These are phyloP conservation scores for Lolium perenne DNA, from an alignment of 176 grass and related monocot genomes.

Conservation along the genomic window DNA sequence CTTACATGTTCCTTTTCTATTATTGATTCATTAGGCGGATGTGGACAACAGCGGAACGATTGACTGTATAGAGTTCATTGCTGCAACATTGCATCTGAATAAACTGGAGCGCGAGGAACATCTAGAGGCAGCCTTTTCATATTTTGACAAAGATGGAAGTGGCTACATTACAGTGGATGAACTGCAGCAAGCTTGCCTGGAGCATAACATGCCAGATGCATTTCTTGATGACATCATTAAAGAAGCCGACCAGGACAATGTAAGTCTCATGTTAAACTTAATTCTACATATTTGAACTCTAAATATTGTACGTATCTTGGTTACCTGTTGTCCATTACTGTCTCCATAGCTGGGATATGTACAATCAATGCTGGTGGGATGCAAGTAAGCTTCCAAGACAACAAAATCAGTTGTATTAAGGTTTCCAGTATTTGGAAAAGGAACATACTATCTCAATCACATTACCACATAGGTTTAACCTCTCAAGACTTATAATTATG, in stretches of 20 bases:
- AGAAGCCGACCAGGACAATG: constrained; percentile 96
- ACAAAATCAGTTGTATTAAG: background rate
- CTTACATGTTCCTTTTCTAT: constrained; percentile 35
- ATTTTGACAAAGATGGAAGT: constrained; percentile 99
- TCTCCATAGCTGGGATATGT: constrained; percentile 9
- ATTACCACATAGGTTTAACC: background rate
- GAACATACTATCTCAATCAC: background rate
- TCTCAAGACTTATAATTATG: background rate
- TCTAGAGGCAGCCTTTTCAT: constrained; percentile 88
- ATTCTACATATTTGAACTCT: constrained; percentile 1
- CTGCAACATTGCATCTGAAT: constrained; percentile 98
- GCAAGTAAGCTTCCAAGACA: constrained; percentile 11
- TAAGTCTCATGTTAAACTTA: constrained; percentile 54
- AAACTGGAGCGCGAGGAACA: constrained; percentile 96
- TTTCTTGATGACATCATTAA: constrained; percentile 98
- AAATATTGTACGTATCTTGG: background rate
- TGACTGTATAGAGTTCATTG: constrained; percentile 98
- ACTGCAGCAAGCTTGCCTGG: constrained; percentile 89
- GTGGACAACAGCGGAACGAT: constrained; percentile 98
- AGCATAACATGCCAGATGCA: constrained; percentile 97
- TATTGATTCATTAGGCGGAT: constrained; percentile 71
- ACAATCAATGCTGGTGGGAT: constrained; percentile 21
- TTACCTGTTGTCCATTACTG: background rate
- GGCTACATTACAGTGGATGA: constrained; percentile 99
- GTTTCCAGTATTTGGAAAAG: background rate